Evolutionary conservation across 2,329 filamentous ascomycete species (phyloP).

Genomic region (Clonostachys chloroleuca): DNA sequence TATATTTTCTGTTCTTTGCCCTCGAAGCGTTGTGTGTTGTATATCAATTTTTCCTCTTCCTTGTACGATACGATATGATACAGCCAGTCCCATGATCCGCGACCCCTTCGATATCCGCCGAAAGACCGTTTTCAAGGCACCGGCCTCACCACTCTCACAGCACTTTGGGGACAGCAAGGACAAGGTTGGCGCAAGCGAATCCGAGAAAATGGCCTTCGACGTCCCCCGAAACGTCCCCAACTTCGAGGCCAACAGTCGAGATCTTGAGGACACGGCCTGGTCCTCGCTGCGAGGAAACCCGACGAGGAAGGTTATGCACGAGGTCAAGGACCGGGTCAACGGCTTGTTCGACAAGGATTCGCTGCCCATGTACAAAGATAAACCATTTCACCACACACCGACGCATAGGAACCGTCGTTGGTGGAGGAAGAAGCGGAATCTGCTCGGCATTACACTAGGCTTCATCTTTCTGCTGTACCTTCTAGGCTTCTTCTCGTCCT

Average conservation of each 20-base stretch:
- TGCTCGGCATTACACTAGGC: constrained; percentile 46
- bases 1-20: neutral
- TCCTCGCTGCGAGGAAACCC: constrained; percentile 34
- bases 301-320: constrained; percentile 11
- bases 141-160: constrained; percentile 37
- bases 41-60: neutral
- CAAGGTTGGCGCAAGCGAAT: constrained; percentile 41
- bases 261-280: constrained; percentile 65
- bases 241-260: constrained; percentile 60
- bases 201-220: constrained; percentile 61
- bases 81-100: constrained; percentile 27
- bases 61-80: constrained; percentile 14
- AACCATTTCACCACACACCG: constrained; percentile 72
- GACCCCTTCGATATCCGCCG: constrained; percentile 38
- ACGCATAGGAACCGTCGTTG: constrained; percentile 54
- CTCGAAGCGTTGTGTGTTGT: neutral
- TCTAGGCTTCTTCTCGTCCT: constrained; percentile 54
- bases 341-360: constrained; percentile 55
- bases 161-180: constrained; percentile 41
- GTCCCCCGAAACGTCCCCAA: constrained; percentile 67
- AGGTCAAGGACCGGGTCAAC: constrained; percentile 57
- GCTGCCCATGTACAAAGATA: constrained; percentile 98
- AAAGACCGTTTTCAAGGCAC: constrained; percentile 42
- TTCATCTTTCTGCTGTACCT: constrained; percentile 64
- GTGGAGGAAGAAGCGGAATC: constrained; percentile 57